A percentile compares a stretch with the other conserved stretches of the same genome.
phyloP scores from a whole-genome alignment of 306 rosid genomes.

The Erythrophleum fordii region DNA sequence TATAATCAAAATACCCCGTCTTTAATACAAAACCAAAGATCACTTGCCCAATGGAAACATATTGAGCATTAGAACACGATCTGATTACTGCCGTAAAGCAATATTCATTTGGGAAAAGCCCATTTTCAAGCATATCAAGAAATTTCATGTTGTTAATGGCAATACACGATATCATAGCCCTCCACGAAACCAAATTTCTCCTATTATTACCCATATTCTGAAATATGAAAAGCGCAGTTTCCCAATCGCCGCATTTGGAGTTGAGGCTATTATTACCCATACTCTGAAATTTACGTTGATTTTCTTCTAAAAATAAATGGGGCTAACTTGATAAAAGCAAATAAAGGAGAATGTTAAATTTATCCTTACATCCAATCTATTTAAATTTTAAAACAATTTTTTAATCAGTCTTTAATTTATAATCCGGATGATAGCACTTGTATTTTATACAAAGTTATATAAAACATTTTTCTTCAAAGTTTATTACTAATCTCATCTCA shows the following conservation, averaged over 20 bases:
- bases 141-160: constrained; percentile 53
- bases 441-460: no score
- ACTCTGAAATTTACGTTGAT: no score
- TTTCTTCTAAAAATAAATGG: no score
- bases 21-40: constrained; percentile 53
- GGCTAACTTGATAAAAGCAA: no score
- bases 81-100: constrained; percentile 58
- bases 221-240: constrained; percentile 46
- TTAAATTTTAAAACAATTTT: no score
- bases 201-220: constrained; percentile 36
- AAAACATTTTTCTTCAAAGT: no score
- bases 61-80: constrained; percentile 44
- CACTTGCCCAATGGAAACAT: constrained; percentile 28
- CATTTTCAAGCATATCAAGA: constrained; percentile 49
- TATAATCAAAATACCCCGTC: constrained; percentile 55
- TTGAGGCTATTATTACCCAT: no score
- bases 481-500: no score
- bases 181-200: constrained; percentile 60
- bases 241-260: constrained; percentile 55
- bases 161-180: constrained; percentile 59
- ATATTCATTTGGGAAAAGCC: constrained; percentile 56
- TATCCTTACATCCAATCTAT: no score
- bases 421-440: no score
- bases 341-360: no score
- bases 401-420: no score